Evolutionary conservation across 768 basidiomycete genomes (phyloP), one percentile per base, ranked within the genome.

Genomic region (Dioszegia hungarica): DNA sequence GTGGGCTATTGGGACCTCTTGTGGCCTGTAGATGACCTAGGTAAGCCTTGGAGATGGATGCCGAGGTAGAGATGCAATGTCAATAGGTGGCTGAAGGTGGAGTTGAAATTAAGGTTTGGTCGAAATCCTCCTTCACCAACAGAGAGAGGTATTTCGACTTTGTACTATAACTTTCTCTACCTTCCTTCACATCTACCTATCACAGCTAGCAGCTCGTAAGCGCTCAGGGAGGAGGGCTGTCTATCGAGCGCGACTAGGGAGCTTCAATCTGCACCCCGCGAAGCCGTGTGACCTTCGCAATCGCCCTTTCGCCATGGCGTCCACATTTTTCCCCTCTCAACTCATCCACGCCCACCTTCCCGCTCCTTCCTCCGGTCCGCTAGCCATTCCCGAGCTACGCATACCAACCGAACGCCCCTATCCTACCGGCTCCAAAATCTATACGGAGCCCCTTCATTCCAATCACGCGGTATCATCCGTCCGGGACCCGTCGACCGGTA

Each of bases 261-360:
- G n/a, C n/a, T n/a, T n/a, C n/a, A n/a, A n/a, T n/a, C n/a, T n/a
- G n/a, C n/a, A n/a, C n/a, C n/a, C n/a, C n/a, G n/a, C n/a, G 15
- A 39, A n/a, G 38, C 15, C 5, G 19, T 39, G 19, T n/a, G 12
- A 20, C 25, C 38, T 12, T 27, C 27, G 24, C 44, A 46, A 24
- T n/a, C n/a, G n/a, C 14, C 19, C n/a, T 20, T 39, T 15, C 51
- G 48, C 17, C 54, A 70, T 70, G 68, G 56, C 61, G 20, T 57
- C 38, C 51, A 51, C 61, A 43, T 70, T 59, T 47, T 47, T 66
- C 28, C 67, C 73, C 31, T 61, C 66, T 39, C 64, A 67, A 37
- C 60, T 69, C 38, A 63, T 71, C 17, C 71, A 71, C 46, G 66
- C 64, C 22, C 64, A 73, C 37, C 66, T 71, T 31, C 67, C 73